Evolutionary conservation across 345 rosid genomes (phyloP).

Genomic region (Firmiana major): DNA sequence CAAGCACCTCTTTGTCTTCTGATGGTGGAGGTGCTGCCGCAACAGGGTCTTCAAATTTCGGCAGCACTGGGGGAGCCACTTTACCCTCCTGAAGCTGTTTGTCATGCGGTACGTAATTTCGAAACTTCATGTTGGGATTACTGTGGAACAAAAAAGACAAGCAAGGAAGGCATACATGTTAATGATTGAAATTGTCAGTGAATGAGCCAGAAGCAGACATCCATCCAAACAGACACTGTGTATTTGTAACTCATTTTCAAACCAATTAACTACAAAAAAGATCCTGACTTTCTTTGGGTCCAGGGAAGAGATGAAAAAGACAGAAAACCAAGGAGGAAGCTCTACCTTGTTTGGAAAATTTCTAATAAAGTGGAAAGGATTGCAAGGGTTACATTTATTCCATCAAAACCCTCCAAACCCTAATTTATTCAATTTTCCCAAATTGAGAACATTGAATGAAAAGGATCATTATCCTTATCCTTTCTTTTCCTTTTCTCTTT

Average conservation of each 20-base stretch:
- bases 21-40: constrained; percentile 51
- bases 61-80: constrained; percentile 78
- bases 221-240: background rate
- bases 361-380: background rate
- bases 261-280: background rate
- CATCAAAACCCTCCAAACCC: background rate
- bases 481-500: background rate
- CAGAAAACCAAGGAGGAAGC: background rate
- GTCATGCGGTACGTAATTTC: constrained; percentile 94
- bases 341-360: background rate
- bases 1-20: constrained; percentile 63
- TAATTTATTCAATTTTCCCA: background rate
- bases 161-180: background rate
- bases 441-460: background rate
- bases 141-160: constrained; percentile 33
- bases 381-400: background rate
- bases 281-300: background rate
- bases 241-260: background rate
- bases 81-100: constrained; percentile 87
- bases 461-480: background rate
- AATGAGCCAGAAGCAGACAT: background rate
- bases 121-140: constrained; percentile 69
- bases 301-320: background rate
- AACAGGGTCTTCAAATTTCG: constrained; percentile 84
- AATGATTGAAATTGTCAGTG: background rate